Percentiles rank a stretch among this genome's conserved stretches.
These are phyloP conservation scores for Aureobasidium uvarum DNA, from an alignment of 2,329 filamentous ascomycete genomes.

Conservation along the genomic window DNA sequence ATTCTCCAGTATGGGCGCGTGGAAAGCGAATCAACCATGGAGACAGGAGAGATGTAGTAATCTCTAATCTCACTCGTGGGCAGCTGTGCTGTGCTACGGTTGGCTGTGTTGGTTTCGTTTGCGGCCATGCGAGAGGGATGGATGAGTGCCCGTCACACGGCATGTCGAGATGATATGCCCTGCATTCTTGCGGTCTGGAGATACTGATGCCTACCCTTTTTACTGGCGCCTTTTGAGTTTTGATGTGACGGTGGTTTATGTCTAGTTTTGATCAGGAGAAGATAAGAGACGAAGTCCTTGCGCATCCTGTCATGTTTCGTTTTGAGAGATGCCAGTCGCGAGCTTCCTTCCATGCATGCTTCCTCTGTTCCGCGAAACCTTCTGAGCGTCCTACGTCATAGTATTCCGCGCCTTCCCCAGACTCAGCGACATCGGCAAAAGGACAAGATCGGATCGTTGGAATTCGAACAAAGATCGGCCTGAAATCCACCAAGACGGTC, in stretches of 20 bases:
- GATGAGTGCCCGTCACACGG: constrained; percentile 11
- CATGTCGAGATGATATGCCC: constrained; percentile 2
- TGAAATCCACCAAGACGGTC: constrained; percentile 18
- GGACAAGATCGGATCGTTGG: constrained; percentile 4
- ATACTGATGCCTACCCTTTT: neutral
- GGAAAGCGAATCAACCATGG: constrained; percentile 8
- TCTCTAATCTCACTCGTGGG: neutral
- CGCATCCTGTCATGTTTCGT: constrained; percentile 13
- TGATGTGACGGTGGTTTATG: neutral
- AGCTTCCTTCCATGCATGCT: constrained; percentile 6
- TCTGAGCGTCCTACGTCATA: neutral
- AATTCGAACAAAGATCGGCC: constrained; percentile 14
- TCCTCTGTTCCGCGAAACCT: constrained; percentile 14
- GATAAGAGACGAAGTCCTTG: constrained; percentile 10
- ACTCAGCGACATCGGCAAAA: constrained; percentile 1
- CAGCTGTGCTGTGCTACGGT: neutral
- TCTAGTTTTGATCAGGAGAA: neutral
- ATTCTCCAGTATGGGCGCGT: neutral
- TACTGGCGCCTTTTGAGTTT: neutral
- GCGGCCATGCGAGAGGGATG: constrained; percentile 9
- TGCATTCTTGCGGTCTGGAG: constrained; percentile 11
- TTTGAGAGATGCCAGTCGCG: constrained; percentile 5
- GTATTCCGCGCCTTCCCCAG: neutral
- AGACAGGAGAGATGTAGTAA: neutral
- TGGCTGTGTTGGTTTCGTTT: neutral